Conservation (phyloP, 768 basidiomycete species). For the Myochromella boudieri region DNA sequence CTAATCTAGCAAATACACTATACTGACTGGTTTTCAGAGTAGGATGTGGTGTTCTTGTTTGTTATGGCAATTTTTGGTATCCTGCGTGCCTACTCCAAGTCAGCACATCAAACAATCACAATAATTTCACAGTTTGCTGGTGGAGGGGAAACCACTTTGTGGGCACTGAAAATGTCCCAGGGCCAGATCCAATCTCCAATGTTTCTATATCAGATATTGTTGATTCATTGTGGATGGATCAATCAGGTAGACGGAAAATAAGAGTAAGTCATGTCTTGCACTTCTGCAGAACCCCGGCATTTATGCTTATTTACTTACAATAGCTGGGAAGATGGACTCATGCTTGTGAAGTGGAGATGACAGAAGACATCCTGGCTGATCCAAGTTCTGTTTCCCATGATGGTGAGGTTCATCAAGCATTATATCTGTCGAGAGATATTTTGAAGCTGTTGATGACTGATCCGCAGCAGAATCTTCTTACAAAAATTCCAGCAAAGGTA, state of each 20-base stretch:
- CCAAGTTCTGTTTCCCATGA: no score
- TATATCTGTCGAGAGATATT: no score
- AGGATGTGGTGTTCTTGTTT: conserved; percentile 20
- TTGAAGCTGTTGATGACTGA: no score
- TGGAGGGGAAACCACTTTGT: conserved; percentile 4
- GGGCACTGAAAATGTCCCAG: background rate
- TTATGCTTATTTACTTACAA: no score
- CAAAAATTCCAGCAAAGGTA: no score
- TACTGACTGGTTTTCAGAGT: conserved; percentile 1
- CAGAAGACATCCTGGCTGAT: no score
- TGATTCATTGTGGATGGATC: conserved; percentile 3
- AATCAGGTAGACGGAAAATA: background rate
- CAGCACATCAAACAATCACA: background rate
- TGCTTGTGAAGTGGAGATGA: no score
- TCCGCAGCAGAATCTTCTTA: no score
- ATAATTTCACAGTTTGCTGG: conserved; percentile 19
- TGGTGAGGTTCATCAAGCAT: no score
- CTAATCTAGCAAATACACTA: background rate
- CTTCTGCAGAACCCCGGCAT: no score
- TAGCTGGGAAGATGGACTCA: no score
- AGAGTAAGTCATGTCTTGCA: conserved; percentile 1
- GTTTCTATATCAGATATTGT: background rate
- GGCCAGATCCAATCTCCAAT: background rate
- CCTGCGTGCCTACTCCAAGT: conserved; percentile 23
- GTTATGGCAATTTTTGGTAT: conserved; percentile 22